Evolutionary conservation across 768 basidiomycete genomes (phyloP).

Genomic region (Termitomyces sp.): DNA sequence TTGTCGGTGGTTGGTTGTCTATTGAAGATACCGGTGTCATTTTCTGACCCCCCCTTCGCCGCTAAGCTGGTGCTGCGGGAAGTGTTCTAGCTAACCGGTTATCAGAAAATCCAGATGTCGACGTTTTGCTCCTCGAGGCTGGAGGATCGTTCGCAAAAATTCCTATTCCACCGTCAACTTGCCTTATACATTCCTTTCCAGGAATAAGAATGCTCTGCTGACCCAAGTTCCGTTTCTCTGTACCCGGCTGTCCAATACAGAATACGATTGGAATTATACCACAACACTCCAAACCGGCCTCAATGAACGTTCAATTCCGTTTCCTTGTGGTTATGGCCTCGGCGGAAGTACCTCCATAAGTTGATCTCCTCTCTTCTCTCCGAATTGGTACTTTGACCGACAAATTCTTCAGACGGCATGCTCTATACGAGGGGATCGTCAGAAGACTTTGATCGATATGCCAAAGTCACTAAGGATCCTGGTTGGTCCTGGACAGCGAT

Average conservation of each 20-base stretch:
- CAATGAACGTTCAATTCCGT: conserved; percentile 21
- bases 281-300: conserved; percentile 28
- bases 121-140: conserved; percentile 12
- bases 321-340: conserved; percentile 26
- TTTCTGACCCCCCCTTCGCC: not conserved
- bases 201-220: conserved; percentile 11
- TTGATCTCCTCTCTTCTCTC: too few species aligned
- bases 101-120: conserved; percentile 10
- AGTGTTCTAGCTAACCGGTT: conserved; percentile 14
- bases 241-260: conserved; percentile 18
- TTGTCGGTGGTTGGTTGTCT: conserved; percentile 21
- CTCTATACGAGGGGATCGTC: too few species aligned
- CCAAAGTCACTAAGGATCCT: too few species aligned
- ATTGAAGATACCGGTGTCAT: not conserved
- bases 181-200: not conserved
- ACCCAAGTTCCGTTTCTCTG: conserved; percentile 17
- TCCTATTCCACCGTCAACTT: not conserved
- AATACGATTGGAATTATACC: conserved; percentile 31
- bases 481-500: too few species aligned
- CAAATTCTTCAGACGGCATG: too few species aligned
- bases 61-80: conserved; percentile 15
- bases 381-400: too few species aligned
- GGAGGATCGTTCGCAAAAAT: conserved; percentile 12
- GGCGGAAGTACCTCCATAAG: conserved; percentile 33
- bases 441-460: too few species aligned